These are phyloP conservation scores for Rubroshorea leprosula DNA, from an alignment of 345 rosid genomes.

Conservation along the genomic window DNA sequence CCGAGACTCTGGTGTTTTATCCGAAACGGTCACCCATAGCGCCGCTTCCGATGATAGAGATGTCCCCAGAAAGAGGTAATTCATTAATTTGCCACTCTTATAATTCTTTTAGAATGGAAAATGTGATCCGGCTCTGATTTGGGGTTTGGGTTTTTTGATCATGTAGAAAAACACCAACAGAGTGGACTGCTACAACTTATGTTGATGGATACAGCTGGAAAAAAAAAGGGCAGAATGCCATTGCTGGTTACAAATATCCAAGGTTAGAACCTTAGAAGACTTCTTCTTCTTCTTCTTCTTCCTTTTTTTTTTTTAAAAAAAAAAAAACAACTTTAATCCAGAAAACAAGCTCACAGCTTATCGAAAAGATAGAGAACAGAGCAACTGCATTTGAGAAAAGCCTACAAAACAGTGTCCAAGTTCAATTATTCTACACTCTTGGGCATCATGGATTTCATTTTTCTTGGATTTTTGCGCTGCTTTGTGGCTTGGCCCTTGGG, in stretches of 20 bases:
- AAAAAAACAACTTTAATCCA: too few species aligned
- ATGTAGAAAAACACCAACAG: constrained; percentile 43
- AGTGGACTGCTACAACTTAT: constrained; percentile 30
- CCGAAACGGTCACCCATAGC: constrained; percentile 14
- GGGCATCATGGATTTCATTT: neutral
- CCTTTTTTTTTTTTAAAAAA: too few species aligned
- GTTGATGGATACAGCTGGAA: constrained; percentile 87
- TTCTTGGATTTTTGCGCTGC: constrained; percentile 8
- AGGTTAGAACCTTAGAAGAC: constrained; percentile 37
- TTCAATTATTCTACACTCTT: constrained; percentile 12
- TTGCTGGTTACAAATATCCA: constrained; percentile 67
- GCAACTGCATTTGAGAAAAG: too few species aligned
- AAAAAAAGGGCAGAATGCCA: constrained; percentile 87
- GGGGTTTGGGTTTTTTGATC: constrained; percentile 8
- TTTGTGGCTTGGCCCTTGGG: too few species aligned
- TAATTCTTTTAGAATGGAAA: neutral
- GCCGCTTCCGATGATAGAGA: constrained; percentile 15
- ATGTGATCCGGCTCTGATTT: constrained; percentile 9
- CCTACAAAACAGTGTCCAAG: neutral
- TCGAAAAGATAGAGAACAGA: too few species aligned
- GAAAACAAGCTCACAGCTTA: too few species aligned
- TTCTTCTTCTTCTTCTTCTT: too few species aligned
- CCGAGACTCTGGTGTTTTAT: constrained; percentile 29
- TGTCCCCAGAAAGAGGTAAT: constrained; percentile 55
- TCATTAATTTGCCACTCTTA: neutral